A percentile compares a stretch with the other conserved stretches of the same genome.
Conservation (phyloP, 2,329 filamentous ascomycete species). For the Sporothrix euskadiensis region DNA sequence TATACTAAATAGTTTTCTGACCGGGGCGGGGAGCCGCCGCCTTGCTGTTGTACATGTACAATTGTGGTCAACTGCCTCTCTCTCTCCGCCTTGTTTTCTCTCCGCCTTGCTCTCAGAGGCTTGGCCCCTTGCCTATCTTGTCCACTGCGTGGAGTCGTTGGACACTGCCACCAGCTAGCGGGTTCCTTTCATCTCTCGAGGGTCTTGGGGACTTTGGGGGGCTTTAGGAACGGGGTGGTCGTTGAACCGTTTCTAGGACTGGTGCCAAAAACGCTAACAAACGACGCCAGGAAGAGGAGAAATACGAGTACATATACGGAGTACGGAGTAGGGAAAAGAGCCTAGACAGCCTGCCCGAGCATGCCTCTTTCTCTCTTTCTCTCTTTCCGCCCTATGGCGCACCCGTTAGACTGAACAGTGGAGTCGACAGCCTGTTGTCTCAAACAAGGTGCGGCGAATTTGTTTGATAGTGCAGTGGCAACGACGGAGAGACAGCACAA, state of each 20-base stretch:
- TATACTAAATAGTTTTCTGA: neutral
- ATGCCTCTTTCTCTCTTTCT: too few species aligned
- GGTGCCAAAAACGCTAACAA: neutral
- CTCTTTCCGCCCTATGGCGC: neutral
- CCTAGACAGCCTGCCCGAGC: neutral
- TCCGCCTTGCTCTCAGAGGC: neutral
- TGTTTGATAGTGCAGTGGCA: neutral
- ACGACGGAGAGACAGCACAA: neutral
- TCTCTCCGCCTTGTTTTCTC: neutral
- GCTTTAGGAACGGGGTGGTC: neutral
- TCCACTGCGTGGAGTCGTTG: neutral
- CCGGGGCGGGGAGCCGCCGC: neutral
- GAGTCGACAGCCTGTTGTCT: neutral
- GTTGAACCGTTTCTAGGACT: neutral
- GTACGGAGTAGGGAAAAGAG: neutral
- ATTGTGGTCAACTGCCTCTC: neutral
- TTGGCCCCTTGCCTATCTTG: neutral
- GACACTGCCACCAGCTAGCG: neutral
- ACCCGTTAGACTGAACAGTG: neutral
- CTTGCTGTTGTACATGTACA: neutral
- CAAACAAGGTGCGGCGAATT: constrained; percentile 4
- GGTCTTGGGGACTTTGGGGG: too few species aligned
- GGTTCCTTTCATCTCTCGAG: neutral
- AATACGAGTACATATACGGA: too few species aligned
- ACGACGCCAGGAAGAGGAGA: neutral